Percentiles rank a stretch among this genome's conserved stretches.
These are phyloP conservation scores for Adansonia digitata DNA, from an alignment of 345 rosid species.

Conservation along the genomic window DNA sequence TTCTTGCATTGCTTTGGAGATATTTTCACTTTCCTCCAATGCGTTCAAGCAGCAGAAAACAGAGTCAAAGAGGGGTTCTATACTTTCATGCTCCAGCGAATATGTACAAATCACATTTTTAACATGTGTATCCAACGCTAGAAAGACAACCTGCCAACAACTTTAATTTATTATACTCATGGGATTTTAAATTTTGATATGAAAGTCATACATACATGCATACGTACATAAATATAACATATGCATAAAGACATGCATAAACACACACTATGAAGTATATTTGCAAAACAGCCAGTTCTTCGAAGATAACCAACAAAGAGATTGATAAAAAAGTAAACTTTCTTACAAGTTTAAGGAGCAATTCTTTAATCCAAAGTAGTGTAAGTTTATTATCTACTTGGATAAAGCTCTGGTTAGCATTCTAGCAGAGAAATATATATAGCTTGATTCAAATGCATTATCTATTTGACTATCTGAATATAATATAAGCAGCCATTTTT, in stretches of 20 bases:
- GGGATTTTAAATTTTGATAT: too few relatives aligned
- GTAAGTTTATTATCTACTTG: not conserved
- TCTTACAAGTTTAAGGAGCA: too few relatives aligned
- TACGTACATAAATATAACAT: too few relatives aligned
- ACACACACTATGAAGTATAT: too few relatives aligned
- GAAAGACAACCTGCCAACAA: conserved; percentile 59
- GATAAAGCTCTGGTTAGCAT: too few relatives aligned
- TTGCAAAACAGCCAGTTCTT: too few relatives aligned
- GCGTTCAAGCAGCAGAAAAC: conserved; percentile 35
- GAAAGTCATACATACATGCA: not conserved
- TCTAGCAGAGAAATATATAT: too few relatives aligned
- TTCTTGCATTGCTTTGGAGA: conserved; percentile 37
- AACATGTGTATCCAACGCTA: conserved; percentile 47
- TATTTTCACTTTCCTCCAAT: conserved; percentile 27
- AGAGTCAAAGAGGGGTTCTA: conserved; percentile 43
- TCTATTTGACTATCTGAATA: not conserved
- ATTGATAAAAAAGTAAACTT: too few relatives aligned
- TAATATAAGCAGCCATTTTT: conserved; percentile 1
- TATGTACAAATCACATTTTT: conserved; percentile 52
- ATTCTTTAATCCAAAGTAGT: too few relatives aligned
- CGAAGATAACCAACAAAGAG: too few relatives aligned
- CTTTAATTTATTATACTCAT: conserved; percentile 6
- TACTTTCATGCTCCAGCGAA: conserved; percentile 64
- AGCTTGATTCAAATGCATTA: not conserved
- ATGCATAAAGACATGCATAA: too few relatives aligned